Percentiles rank a stretch among this genome's conserved stretches.
These are phyloP conservation scores for Chlorella sp. DNA, from an alignment of 139 green algal species.

Conservation along the genomic window DNA sequence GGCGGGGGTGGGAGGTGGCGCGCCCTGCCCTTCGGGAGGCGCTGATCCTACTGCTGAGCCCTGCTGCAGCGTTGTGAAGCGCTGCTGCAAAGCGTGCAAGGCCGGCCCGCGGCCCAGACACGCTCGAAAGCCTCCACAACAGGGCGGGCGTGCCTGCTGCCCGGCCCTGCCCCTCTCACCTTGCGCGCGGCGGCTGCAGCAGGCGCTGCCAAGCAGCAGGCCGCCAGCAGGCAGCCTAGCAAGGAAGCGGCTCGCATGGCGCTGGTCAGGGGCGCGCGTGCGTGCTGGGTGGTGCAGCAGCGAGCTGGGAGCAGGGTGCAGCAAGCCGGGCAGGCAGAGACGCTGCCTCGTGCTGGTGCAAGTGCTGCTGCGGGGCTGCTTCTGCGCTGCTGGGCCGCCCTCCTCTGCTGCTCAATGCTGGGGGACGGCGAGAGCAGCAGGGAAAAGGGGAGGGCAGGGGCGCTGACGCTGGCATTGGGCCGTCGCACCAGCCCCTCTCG, in stretches of 20 bases:
- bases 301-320: neutral
- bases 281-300: neutral
- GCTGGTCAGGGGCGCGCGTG: neutral
- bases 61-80: neutral
- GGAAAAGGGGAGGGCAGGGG: neutral
- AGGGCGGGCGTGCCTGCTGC: neutral
- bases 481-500: neutral
- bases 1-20: neutral
- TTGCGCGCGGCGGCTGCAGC: neutral
- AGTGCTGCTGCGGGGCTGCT: neutral
- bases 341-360: neutral
- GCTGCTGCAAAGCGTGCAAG: neutral
- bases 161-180: neutral
- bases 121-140: too few relatives aligned
- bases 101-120: too few relatives aligned
- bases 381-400: too few relatives aligned
- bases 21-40: too few relatives aligned
- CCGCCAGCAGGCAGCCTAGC: neutral
- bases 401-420: neutral
- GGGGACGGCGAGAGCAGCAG: neutral
- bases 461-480: neutral
- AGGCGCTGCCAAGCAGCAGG: neutral
- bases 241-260: neutral
- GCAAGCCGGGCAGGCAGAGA: neutral
- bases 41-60: neutral